Evolutionary conservation across 176 grass and related monocot genomes (phyloP).

Genomic region (Ampelocalamus luodianensis): DNA sequence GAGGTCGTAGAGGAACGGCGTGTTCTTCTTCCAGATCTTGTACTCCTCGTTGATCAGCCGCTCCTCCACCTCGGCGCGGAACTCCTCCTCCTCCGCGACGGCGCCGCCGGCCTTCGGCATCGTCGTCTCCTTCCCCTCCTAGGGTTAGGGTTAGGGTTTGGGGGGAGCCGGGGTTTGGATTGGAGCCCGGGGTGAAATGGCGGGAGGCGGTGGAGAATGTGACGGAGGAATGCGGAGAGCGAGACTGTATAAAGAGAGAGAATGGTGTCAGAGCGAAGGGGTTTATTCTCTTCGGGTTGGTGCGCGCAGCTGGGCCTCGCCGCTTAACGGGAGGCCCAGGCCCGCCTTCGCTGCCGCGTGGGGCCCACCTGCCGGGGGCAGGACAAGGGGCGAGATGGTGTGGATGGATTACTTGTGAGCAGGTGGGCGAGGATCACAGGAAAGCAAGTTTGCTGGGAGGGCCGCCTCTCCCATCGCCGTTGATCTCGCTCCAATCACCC

Average conservation of each 20-base stretch:
- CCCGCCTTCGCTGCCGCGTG: not conserved
- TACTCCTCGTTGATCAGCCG: slow-evolving; percentile 96
- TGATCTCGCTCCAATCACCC: no score
- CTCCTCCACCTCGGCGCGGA: slow-evolving; percentile 81
- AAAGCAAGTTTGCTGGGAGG: no score
- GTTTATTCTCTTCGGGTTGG: not conserved
- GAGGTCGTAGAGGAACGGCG: slow-evolving; percentile 96
- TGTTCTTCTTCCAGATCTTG: slow-evolving; percentile 99
- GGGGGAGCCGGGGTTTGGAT: slow-evolving; percentile 11
- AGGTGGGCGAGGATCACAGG: no score
- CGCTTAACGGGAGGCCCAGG: not conserved
- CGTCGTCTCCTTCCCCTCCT: not conserved
- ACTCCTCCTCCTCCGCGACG: slow-evolving; percentile 67
- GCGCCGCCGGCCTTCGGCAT: slow-evolving; percentile 69
- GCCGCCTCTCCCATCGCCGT: no score
- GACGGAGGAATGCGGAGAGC: not conserved
- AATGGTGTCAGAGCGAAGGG: not conserved
- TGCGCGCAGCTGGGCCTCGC: not conserved
- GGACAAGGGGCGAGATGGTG: not conserved
- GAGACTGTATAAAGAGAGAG: not conserved
- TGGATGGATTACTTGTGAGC: not conserved
- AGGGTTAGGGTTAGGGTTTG: slow-evolving; percentile 62
- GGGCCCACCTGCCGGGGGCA: not conserved
- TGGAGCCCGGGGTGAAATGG: slow-evolving; percentile 43
- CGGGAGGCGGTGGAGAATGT: slow-evolving; percentile 32